Evolutionary conservation across 352 stramenopile species (phyloP), one percentile per base, ranked within the genome.

Genomic region (Aphanomyces euteiches): DNA sequence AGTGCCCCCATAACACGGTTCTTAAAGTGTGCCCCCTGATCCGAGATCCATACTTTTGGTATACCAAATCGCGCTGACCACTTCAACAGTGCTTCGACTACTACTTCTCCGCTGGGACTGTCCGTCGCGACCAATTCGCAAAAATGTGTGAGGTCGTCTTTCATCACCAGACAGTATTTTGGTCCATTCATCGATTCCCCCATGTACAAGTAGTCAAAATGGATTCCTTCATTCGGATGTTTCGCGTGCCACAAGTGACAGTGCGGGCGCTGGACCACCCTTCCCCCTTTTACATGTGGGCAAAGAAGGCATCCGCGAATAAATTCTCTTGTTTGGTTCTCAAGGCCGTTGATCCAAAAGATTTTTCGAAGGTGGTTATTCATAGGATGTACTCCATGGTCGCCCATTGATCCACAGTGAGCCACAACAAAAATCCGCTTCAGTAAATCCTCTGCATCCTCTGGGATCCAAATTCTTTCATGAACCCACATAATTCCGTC

Each of bases 201-300:
- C 19, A 80, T 39, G n/a, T 67, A 57, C 1, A 79, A 7, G n/a
- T 59, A 84, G 36, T 80, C 78, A 48, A 73, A 80, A 8, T 81
- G 75, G 2, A 81, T 38, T 19, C 56, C 69, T 54, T 72, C 66
- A 50, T 84, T 84, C 10, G 66, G 34, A 13, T 71, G 65, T 6
- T 41, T 59, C n/a, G 21, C 56, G 6, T 57, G 56, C 41, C 48
- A 73, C 7, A 28, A n/a, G 28, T 76, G 8, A 13, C 56, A 34
- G 34, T 59, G 73, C 6, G 69, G 73, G 41, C 70, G 28, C 12
- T 37, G 69, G 12, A 78, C 67, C 3, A 72, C 37, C 39, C 43
- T 72, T 5, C 50, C 66, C 0, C 72, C 72, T 39, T 77, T 75
- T 7, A 77, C 65, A 57, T 77, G 72, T 5, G 67, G 39, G 41